phyloP scores from a whole-genome alignment of 306 rosid genomes.

The Cucumis hystrix region DNA sequence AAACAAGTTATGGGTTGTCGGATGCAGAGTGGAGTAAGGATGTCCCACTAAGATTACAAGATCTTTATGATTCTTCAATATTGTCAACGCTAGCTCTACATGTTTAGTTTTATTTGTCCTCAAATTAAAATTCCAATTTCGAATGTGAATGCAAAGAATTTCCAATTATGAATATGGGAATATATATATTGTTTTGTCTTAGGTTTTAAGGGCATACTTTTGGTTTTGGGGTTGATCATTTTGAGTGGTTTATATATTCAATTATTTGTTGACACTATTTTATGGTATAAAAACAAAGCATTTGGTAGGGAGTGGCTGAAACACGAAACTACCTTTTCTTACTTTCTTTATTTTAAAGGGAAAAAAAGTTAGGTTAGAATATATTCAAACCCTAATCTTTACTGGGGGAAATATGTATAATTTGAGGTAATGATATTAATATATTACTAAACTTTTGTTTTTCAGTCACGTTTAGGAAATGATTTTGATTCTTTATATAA shows the following conservation, averaged over 20 bases:
- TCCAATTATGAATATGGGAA: too few relatives aligned
- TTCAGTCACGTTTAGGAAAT: not conserved
- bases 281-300: not conserved
- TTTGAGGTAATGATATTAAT: not conserved
- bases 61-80: not conserved
- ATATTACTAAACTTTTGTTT: not conserved
- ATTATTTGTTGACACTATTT: not conserved
- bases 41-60: slow-evolving; percentile 1
- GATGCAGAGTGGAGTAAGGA: not conserved
- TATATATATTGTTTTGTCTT: not conserved
- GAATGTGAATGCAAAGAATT: not conserved
- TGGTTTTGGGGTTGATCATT: not conserved
- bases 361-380: not conserved
- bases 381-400: not conserved
- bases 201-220: not conserved
- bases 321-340: not conserved
- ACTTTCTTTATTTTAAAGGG: not conserved
- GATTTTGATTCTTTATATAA: not conserved
- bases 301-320: not conserved
- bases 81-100: not conserved
- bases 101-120: not conserved
- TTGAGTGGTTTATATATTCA: not conserved
- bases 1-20: not conserved
- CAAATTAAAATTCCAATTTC: not conserved
- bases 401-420: not conserved